phyloP scores from a whole-genome alignment of 352 stramenopile genomes.

The Globisporangium nunn region DNA sequence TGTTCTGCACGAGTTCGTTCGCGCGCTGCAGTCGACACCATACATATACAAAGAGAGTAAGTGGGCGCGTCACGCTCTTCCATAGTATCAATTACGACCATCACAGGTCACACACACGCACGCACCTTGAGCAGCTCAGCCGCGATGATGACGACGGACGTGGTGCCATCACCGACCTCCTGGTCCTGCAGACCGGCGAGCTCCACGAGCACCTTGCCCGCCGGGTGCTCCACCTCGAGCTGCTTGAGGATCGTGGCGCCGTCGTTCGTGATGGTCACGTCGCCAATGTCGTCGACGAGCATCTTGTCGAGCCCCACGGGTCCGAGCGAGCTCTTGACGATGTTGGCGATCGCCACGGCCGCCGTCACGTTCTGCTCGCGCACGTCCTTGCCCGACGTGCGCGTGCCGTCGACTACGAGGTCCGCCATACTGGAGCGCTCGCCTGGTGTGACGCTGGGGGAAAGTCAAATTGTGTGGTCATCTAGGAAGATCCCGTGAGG shows the following conservation, averaged over 20 bases:
- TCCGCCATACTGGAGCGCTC: conserved; percentile 58
- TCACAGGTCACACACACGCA: background rate
- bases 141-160: conserved; percentile 98
- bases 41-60: conserved; percentile 2
- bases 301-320: conserved; percentile 99
- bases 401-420: conserved; percentile 87
- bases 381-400: conserved; percentile 91
- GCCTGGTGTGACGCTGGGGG: too few relatives aligned
- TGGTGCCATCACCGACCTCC: conserved; percentile 99
- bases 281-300: conserved; percentile 96
- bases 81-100: background rate
- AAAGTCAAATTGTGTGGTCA: background rate
- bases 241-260: conserved; percentile 99
- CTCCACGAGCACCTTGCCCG: conserved; percentile 97
- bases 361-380: conserved; percentile 96
- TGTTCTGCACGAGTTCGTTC: conserved; percentile 97
- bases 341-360: conserved; percentile 98
- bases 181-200: conserved; percentile 98
- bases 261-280: conserved; percentile 99
- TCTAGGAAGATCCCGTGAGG: too few relatives aligned
- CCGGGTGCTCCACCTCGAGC: conserved; percentile 98
- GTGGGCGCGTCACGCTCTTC: background rate
- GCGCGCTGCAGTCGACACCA: conserved; percentile 61
- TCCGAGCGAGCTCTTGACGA: conserved; percentile 98
- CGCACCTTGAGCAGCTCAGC: conserved; percentile 93